Evolutionary conservation across 257 asterid species (phyloP), one percentile per base, ranked within the genome.

Genomic region (Penstemon eatonii): DNA sequence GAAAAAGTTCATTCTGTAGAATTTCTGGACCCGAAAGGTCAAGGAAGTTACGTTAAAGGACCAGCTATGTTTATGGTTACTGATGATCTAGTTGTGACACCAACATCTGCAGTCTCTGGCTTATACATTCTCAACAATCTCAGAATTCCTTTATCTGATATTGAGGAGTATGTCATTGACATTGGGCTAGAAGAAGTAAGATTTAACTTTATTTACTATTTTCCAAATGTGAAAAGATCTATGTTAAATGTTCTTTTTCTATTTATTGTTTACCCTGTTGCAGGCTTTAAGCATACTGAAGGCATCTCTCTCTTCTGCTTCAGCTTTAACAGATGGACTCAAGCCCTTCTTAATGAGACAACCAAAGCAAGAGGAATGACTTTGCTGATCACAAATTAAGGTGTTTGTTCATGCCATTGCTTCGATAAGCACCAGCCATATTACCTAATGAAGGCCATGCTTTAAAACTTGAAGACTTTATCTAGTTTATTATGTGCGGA

Each of bases 161-260:
- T 69, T 9, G 42, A 64, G 43, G 72, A 75, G 37, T 6, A 56
- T 15, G 64, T 47, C 43, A 5, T 68, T 19, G 52, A 49, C 1
- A 51, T 75, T 12, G 72, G 68, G 10, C 4, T 68, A 38, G 47
- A 68, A 45, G 74, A 68, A 73, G 69, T 73, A 51, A 60, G 58
- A 3, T 12, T 15, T 53, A 19, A 9, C 10, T 12, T 19, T 55
- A 15, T 55, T 19, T 6, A 15, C 18, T 15, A 15, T 7, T 6
- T 13, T 53, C 5, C 36, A 45, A 2, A 7, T 15, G 18, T 15
- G 50, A 45, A 6, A 45, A 5, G 10, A 45, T 45, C 10, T 47
- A 47, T 5, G 5, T 47, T 11, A 47, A 7, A 45, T 8, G 53
- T 15, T 47, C 50, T 45, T 47, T 47, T 47, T 47, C 15, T 10